Evolutionary conservation across 2,329 filamentous ascomycete species (phyloP), one percentile per base, ranked within the genome.

Genomic region (Colletotrichum magnum): DNA sequence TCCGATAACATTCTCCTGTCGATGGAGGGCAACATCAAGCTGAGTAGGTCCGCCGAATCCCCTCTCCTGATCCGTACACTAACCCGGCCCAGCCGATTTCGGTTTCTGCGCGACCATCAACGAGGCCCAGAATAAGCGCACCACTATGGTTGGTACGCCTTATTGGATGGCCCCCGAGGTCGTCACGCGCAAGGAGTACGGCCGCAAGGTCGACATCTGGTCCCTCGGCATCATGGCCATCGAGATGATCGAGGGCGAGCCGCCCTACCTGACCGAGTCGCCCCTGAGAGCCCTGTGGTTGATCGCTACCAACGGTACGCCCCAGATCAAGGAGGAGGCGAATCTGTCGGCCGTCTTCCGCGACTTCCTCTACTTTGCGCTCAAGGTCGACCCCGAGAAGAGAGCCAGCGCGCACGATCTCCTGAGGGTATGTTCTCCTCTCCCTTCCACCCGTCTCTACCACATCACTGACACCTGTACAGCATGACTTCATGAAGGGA

Each of bases 131-230:
- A 97, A 95, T 83, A 98, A 98, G 87, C 93, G 96, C 69, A 98
- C 95, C 5, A 99, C 96, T 15, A 99, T 98, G 96, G 96, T 99
- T 52, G 96, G 96, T 62, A 98, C 96, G 7, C 96, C 96, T 2
- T 99, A 99, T 82, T 99, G 96, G 96, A 99, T 99, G 96, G 96
- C 96, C 1, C 96, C 96, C 4, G 96, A 99, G 82, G 95, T 99
- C 24, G 96, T 99, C 32, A 98, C 94, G 6, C 88, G 95, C 50
- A 98, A 98, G 81, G 96, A 98, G 82, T 99, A 99, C 81, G 96
- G 96, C 73, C 92, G 95, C 72, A 99, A 98, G 82, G 95, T 99
- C 63, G 96, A 99, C 78, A 98, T 99, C 74, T 99, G 96, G 96
- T 97, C 94, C 68, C 85, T 99, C 52, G 96, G 96, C 68, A 99